These are phyloP conservation scores for Fabrea salina DNA, from an alignment of 169 alveolate genomes.

Conservation along the genomic window DNA sequence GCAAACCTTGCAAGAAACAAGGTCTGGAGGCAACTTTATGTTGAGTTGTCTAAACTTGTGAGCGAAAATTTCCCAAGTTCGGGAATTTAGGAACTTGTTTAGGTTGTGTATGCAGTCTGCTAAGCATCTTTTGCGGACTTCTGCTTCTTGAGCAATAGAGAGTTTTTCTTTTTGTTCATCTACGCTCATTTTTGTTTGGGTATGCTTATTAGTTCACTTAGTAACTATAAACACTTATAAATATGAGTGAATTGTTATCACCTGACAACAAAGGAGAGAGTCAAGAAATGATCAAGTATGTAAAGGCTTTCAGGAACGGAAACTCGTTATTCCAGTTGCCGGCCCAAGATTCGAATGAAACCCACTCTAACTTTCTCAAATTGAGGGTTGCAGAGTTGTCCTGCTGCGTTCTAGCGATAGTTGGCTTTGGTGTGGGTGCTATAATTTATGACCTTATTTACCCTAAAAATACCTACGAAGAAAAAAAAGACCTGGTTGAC, in stretches of 20 bases:
- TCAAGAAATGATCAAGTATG: too few species aligned
- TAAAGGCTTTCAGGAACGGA: too few species aligned
- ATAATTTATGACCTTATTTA: constrained; percentile 12
- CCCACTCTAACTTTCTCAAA: not conserved
- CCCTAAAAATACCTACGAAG: constrained; percentile 1
- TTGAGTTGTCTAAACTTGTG: not conserved
- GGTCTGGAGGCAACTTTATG: not conserved
- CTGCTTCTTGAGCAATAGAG: not conserved
- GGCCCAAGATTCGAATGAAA: not conserved
- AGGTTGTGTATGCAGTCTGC: not conserved
- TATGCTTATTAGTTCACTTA: too few species aligned
- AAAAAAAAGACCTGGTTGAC: not conserved
- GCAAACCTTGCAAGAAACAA: constrained; percentile 22
- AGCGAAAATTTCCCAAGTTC: not conserved
- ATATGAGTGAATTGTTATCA: too few species aligned
- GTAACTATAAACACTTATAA: too few species aligned
- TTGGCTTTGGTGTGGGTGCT: not conserved
- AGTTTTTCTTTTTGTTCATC: too few species aligned
- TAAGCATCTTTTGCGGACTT: constrained; percentile 6
- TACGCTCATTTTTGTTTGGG: too few species aligned
- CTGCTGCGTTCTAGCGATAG: not conserved
- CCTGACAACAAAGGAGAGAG: too few species aligned
- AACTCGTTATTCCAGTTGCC: not conserved
- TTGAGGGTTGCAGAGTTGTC: not conserved
- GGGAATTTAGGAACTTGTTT: not conserved